Evolutionary conservation across 2,329 filamentous ascomycete genomes (phyloP).

Genomic region (Scytalidium lignicola): DNA sequence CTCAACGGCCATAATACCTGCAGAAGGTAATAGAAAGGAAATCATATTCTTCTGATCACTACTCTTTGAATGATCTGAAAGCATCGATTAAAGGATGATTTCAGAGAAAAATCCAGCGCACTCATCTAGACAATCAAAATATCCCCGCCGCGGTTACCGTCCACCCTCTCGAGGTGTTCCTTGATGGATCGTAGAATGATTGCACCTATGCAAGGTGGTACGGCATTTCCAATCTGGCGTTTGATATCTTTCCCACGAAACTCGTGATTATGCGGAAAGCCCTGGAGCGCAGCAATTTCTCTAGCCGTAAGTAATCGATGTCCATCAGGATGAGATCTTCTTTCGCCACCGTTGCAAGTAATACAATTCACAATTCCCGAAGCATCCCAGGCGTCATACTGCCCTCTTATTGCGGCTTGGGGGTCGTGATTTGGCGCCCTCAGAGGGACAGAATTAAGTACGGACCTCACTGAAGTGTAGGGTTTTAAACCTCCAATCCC

Average conservation of each 20-base stretch:
- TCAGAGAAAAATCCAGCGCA: no score
- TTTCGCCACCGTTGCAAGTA: conserved; percentile 53
- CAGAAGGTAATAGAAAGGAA: no score
- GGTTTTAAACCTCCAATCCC: conserved; percentile 31
- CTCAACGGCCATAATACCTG: no score
- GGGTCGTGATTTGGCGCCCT: conserved; percentile 34
- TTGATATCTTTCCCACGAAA: conserved; percentile 46
- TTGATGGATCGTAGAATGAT: conserved; percentile 30
- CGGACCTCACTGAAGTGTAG: conserved; percentile 37
- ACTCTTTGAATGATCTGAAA: no score
- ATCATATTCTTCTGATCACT: no score
- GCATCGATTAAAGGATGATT: no score
- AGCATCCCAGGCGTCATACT: conserved; percentile 32
- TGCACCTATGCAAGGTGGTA: conserved; percentile 56
- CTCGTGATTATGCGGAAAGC: conserved; percentile 56
- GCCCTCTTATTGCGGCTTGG: conserved; percentile 11
- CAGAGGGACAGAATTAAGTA: conserved; percentile 13
- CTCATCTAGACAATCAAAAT: background rate
- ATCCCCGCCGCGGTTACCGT: conserved; percentile 4
- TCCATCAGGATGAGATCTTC: conserved; percentile 60
- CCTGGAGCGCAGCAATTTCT: conserved; percentile 64
- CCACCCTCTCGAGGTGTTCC: conserved; percentile 27
- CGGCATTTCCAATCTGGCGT: conserved; percentile 73
- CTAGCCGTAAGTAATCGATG: conserved; percentile 56
- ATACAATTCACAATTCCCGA: conserved; percentile 50